These are phyloP conservation scores for Lactifluus hygrophoroides DNA, from an alignment of 768 basidiomycete species.

Conservation along the genomic window DNA sequence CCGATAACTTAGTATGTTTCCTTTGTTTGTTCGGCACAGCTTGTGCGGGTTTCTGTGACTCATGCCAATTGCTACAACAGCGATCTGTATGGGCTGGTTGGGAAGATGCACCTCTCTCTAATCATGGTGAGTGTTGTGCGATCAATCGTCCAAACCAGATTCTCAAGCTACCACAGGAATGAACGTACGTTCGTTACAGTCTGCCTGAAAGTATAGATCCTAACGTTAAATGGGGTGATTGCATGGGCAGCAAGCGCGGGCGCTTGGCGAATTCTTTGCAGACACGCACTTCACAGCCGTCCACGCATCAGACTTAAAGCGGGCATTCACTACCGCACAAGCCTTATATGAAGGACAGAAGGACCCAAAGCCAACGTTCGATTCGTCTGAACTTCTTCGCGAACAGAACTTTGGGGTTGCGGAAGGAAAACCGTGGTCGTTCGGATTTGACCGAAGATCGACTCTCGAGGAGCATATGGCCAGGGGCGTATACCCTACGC, in stretches of 20 bases:
- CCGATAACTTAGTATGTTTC: slow-evolving; percentile 55
- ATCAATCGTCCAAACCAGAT: background rate
- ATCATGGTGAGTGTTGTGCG: slow-evolving; percentile 44
- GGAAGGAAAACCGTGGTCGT: slow-evolving; percentile 66
- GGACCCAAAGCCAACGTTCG: slow-evolving; percentile 39
- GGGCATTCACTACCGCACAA: slow-evolving; percentile 53
- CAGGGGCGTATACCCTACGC: slow-evolving; percentile 43
- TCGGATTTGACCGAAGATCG: slow-evolving; percentile 24
- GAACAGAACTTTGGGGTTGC: slow-evolving; percentile 67
- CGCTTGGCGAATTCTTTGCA: slow-evolving; percentile 47
- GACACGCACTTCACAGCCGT: slow-evolving; percentile 43
- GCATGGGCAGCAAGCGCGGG: slow-evolving; percentile 25
- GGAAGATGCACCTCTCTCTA: slow-evolving; percentile 62
- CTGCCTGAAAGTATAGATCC: background rate
- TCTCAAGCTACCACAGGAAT: slow-evolving; percentile 22
- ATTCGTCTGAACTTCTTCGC: slow-evolving; percentile 42
- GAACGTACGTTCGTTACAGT: slow-evolving; percentile 23
- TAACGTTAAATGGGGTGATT: background rate
- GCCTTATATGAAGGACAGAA: slow-evolving; percentile 43
- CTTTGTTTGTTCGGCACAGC: background rate
- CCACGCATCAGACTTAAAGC: slow-evolving; percentile 56
- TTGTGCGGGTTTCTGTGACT: background rate
- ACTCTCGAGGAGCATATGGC: slow-evolving; percentile 40
- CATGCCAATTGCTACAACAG: slow-evolving; percentile 23
- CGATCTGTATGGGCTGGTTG: slow-evolving; percentile 64